Base-by-base conservation (phyloP, 1,284 basidiomycete genomes). In the Neonothopanus nambi region DNA sequence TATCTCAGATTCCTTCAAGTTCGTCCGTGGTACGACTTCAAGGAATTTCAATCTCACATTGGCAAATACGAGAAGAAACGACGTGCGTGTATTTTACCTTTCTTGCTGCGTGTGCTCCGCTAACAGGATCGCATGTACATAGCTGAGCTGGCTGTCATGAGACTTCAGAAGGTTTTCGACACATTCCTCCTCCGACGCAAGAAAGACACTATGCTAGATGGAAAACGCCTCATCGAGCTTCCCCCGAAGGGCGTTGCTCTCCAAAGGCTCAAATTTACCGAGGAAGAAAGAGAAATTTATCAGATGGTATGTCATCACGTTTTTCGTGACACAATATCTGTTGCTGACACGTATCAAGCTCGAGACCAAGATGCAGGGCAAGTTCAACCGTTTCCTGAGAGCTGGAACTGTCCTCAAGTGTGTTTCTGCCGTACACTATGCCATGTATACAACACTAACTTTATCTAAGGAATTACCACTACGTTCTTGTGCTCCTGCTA, bases 401-500 rank as follows among this genome's bases (percentile, higher is more conserved):
- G 78, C 74, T 13, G 82, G 81, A 4, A 83, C 81, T 1, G 81
- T 84, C 8, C 62, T 84, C 42, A 84, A 80, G 80, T 80, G 51
- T 52, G 63, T 24, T 37, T 4, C 9, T 13, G 18, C 26, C 38
- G 24, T 13, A 44, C 36, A 20, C 24, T 20, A 17, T 54, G 24
- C 35, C 15, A 48, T 48, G 13, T 48, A 33, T 33, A 33, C 5
- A 33, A 5, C 13, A 33, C 30, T 33, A 9, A 33, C 21, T 42
- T 0, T 45, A 48, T 17, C 52, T 8, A 41, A 79, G 79, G 65
- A 82, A 83, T 59, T 82, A 82, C 60, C 69, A 70, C 43, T 75
- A 80, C 63, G 79, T 84, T 24, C 70, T 85, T 21, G 77, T 80
- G 0, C 62, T 84, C 42, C 65, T 85, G 0, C 67, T 84, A 3